Evolutionary conservation across 805 yeast genomes (phyloP).

Genomic region (Nakazawaea pomicola): DNA sequence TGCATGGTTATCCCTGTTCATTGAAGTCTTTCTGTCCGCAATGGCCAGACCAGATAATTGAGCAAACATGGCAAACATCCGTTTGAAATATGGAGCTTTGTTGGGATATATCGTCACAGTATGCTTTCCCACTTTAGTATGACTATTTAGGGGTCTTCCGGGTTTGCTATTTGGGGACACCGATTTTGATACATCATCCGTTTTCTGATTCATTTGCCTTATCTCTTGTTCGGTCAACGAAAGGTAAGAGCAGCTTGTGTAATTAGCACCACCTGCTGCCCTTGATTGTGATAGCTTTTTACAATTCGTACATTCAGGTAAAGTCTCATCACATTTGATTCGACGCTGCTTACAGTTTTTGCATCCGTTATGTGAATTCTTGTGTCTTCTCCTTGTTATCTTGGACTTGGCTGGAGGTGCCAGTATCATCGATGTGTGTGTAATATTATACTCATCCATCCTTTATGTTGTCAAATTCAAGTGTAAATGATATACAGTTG

Average conservation of each 20-base stretch:
- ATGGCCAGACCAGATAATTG: neutral
- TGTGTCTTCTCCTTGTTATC: slow-evolving; percentile 52
- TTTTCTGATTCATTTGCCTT: neutral
- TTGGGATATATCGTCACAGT: neutral
- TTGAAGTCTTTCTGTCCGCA: neutral
- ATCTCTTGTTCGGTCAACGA: neutral
- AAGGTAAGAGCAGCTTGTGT: slow-evolving; percentile 3
- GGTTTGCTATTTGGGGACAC: neutral
- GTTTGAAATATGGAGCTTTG: slow-evolving; percentile 6
- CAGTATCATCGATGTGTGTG: neutral
- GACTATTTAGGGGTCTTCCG: neutral
- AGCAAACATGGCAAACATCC: neutral
- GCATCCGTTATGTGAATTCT: slow-evolving; percentile 74
- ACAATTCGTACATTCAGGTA: slow-evolving; percentile 58
- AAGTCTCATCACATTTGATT: slow-evolving; percentile 59
- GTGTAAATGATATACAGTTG: too few relatives aligned
- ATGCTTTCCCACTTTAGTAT: neutral
- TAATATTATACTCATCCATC: too few relatives aligned
- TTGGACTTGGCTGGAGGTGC: slow-evolving; percentile 16
- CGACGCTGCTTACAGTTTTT: slow-evolving; percentile 59
- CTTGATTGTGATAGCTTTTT: slow-evolving; percentile 20
- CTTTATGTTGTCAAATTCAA: too few relatives aligned
- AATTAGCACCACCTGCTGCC: neutral
- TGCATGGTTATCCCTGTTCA: neutral
- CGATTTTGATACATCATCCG: too few relatives aligned